phyloP scores from a whole-genome alignment of 345 rosid genomes.

The Syzygium jambos region DNA sequence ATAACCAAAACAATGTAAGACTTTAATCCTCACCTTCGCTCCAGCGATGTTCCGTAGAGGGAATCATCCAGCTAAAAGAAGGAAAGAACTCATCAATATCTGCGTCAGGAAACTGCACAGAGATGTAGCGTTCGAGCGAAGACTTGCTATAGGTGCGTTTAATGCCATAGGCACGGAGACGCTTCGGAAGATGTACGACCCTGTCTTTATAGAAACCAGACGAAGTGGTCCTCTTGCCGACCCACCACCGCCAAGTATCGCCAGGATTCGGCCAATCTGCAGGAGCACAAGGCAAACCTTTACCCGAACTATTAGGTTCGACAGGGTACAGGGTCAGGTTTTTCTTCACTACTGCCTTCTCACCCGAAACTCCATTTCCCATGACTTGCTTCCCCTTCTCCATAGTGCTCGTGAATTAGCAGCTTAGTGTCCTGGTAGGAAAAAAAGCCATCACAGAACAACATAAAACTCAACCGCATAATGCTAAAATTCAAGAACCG shows the following conservation, averaged over 20 bases:
- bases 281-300: not conserved
- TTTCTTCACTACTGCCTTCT: not conserved
- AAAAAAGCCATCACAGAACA: not conserved
- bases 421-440: not conserved
- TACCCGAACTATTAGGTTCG: not conserved
- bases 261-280: not conserved
- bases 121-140: not conserved
- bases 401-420: not conserved
- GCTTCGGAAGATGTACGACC: not conserved
- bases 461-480: not conserved
- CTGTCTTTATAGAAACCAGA: not conserved
- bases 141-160: not conserved
- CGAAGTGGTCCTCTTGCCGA: not conserved
- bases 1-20: not conserved
- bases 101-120: not conserved
- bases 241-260: not conserved
- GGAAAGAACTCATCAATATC: not conserved
- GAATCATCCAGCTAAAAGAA: not conserved
- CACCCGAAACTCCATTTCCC: not conserved
- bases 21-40: not conserved
- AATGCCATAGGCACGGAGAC: not conserved
- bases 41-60: not conserved
- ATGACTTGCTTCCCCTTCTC: not conserved
- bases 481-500: not conserved
- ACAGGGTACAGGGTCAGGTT: not conserved